phyloP scores from a whole-genome alignment of 345 rosid species.

The Eucalyptus melliodora region DNA sequence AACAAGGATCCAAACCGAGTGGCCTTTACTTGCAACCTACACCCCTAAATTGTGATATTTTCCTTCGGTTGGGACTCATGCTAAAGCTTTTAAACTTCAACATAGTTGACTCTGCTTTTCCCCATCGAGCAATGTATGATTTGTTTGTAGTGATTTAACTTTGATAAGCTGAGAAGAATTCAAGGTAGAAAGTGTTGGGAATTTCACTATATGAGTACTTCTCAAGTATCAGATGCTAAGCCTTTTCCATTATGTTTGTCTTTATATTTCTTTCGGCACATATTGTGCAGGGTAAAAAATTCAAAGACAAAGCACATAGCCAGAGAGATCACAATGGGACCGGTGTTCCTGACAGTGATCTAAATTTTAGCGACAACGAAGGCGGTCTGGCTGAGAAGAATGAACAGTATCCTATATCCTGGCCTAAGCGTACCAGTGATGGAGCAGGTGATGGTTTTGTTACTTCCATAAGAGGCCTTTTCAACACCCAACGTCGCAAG shows the following conservation, averaged over 20 bases:
- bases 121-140: neutral
- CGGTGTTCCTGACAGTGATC: constrained; percentile 53
- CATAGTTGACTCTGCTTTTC: neutral
- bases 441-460: constrained; percentile 99
- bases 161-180: neutral
- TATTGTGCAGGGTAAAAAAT: constrained; percentile 74
- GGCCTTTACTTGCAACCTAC: neutral
- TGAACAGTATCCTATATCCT: constrained; percentile 61
- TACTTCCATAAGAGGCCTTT: constrained; percentile 81
- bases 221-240: neutral
- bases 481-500: constrained; percentile 84
- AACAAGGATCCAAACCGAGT: neutral
- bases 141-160: neutral
- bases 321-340: constrained; percentile 37
- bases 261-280: neutral
- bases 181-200: neutral
- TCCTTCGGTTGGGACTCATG: neutral
- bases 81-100: neutral
- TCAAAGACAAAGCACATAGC: constrained; percentile 69
- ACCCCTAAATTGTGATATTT: neutral
- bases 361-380: constrained; percentile 74
- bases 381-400: constrained; percentile 37
- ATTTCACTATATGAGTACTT: neutral
- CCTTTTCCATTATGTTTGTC: neutral
- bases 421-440: constrained; percentile 71